phyloP scores from a whole-genome alignment of 768 basidiomycete genomes.

The Daedaleopsis nitida region DNA sequence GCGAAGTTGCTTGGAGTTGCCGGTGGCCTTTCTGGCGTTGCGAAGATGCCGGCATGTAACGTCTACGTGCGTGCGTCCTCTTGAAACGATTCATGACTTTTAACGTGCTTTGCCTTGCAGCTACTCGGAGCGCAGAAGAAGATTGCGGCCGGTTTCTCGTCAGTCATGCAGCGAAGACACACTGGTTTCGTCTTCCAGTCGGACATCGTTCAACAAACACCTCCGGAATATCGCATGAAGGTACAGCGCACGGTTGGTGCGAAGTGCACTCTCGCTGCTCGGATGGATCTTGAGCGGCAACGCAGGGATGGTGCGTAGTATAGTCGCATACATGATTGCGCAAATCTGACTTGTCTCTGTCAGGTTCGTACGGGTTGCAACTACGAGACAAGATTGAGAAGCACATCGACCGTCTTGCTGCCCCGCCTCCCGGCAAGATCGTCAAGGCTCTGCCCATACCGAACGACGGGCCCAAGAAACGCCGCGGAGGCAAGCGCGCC shows the following conservation, averaged over 20 bases:
- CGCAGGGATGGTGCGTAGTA: constrained; percentile 68
- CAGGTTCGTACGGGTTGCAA: constrained; percentile 79
- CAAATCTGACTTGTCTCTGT: neutral
- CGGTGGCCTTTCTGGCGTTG: constrained; percentile 86
- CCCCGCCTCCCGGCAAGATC: constrained; percentile 93
- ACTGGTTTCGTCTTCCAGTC: constrained; percentile 98
- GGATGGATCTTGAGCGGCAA: constrained; percentile 91
- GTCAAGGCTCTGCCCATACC: constrained; percentile 93
- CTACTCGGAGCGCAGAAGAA: constrained; percentile 94
- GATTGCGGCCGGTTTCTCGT: constrained; percentile 90
- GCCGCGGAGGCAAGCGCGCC: constrained; percentile 93
- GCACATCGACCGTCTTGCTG: constrained; percentile 86
- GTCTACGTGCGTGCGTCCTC: constrained; percentile 68
- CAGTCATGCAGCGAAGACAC: constrained; percentile 83
- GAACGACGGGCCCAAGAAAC: constrained; percentile 93
- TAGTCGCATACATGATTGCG: neutral
- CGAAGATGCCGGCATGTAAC: constrained; percentile 95
- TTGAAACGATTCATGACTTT: neutral
- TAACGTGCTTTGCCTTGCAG: constrained; percentile 39
- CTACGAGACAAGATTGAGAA: constrained; percentile 90
- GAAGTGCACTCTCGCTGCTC: constrained; percentile 84
- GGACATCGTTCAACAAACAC: constrained; percentile 81
- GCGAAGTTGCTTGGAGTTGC: constrained; percentile 98
- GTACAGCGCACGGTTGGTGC: constrained; percentile 93
- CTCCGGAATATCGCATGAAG: constrained; percentile 87